Evolutionary conservation across 2,329 filamentous ascomycete species (phyloP), one percentile per base, ranked within the genome.

Genomic region (Golovinomyces cichoracearum): DNA sequence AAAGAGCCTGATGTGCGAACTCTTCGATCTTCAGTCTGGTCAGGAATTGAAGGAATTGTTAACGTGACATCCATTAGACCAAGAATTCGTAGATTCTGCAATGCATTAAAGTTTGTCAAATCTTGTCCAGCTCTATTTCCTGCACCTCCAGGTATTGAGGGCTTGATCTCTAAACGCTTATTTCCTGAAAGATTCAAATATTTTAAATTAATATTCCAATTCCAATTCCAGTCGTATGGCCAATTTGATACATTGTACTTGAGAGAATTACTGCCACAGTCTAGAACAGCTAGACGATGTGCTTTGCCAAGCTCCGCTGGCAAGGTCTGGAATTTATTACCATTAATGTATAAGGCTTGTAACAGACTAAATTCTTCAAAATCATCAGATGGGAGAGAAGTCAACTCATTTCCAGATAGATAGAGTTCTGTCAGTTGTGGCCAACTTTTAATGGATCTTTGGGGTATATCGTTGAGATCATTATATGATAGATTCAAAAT

Each of bases 171-270:
- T 29, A 98, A 66, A 47, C 88, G 78, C 63, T 93, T 94, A 66
- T 98, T 98, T 47, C 90, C 90, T 0, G 88, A 95, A 59, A 98
- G 70, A 59, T 95, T 98, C 53, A 98, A 77, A 60, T 92, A 98
- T 53, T 86, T 81, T 54, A 98, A 67, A 57, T 94, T 92, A 45
- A 82, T 83, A 58, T 98, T 98, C 70, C 90, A 83, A 60, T 95
- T 95, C 90, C 90, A 98, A 58, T 98, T 98, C 90, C 90, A 98
- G 61, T 98, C 90, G 61, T 98, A 98, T 0, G 88, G 90, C 70
- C 93, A 93, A 59, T 98, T 98, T 26, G 85, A 90, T 45, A 98
- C 92, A 61, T 98, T 98, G 71, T 98, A 98, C 63, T 95, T 98
- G 50, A 98, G 69, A 21, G 75, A 78, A 60, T 98, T 98, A 69